A percentile compares a stretch with the other conserved stretches of the same genome.
These are phyloP conservation scores for Yarrowia alimentaria DNA, from an alignment of 805 yeast species.

Conservation along the genomic window DNA sequence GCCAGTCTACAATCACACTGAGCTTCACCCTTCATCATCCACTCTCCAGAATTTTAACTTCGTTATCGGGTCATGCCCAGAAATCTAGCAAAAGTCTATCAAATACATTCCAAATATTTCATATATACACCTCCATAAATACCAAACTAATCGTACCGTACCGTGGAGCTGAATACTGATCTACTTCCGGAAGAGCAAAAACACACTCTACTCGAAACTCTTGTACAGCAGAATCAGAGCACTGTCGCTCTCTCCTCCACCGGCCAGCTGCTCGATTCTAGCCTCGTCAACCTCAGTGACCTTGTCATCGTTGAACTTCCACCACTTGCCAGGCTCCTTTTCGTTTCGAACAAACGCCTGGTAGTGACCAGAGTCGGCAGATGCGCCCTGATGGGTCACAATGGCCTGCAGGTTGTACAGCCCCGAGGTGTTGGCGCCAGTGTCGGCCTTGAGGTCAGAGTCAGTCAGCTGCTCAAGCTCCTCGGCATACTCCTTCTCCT, in stretches of 20 bases:
- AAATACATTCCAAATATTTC: too few species aligned
- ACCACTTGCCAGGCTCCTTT: conserved; percentile 72
- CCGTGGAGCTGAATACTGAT: too few species aligned
- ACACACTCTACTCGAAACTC: conserved; percentile 70
- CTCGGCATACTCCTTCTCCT: conserved; percentile 34
- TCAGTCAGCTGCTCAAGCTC: conserved; percentile 41
- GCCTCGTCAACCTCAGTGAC: conserved; percentile 76
- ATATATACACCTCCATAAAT: too few species aligned
- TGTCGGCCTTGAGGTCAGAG: conserved; percentile 44
- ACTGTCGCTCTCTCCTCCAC: conserved; percentile 96
- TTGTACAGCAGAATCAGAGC: conserved; percentile 86
- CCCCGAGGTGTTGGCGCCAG: conserved; percentile 80
- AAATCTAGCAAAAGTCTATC: too few species aligned
- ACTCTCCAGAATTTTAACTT: too few species aligned
- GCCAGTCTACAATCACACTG: too few species aligned
- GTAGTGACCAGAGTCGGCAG: conserved; percentile 97
- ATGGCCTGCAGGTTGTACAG: conserved; percentile 80
- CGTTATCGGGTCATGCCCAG: too few species aligned
- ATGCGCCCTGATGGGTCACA: conserved; percentile 90
- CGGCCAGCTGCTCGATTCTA: conserved; percentile 80
- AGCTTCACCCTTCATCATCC: too few species aligned
- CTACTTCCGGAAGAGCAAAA: too few species aligned
- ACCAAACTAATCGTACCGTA: too few species aligned
- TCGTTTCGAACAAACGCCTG: conserved; percentile 81
- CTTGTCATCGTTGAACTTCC: conserved; percentile 91